Base-by-base conservation (phyloP, 75 land plant genomes). In the Sequoia sempervirens region DNA sequence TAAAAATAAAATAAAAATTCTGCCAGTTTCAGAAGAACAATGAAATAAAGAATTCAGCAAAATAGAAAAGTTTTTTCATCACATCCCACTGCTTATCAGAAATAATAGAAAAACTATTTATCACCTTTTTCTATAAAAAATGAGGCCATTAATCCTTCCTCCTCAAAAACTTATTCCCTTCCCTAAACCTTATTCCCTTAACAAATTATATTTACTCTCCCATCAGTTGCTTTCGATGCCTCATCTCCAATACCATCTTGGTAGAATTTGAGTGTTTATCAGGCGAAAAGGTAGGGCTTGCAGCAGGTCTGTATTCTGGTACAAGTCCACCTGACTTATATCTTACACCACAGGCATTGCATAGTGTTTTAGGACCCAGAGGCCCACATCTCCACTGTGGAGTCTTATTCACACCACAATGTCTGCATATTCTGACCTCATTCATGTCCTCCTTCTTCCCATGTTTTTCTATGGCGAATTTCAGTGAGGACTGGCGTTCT, bases 271-370 rank as follows among this genome's bases (percentile, higher is more conserved):
- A 91, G 76, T 91, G 92, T 83, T 84, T 74, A 28, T 80, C 38
- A 5, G 87, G 75, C 3, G 86, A 83, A 45, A 88, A 91, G 9
- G 84, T 84, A 37, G 93, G 93, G 83, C 92, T 90, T 15, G 88
- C 86, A 3, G 92, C 93, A 46, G 92, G 93, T 14, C 93, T 82
- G 82, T 91, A 91, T 85, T 91, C 92, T 14, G 93, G 93, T 58
- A 91, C 82, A 17, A 91, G 83, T 84, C 93, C 68, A 15, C 93
- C 92, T 1, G 93, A 90, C 81, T 90, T 91, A 82, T 83, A 90
- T 26, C 93, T 83, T 53, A 91, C 93, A 9, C 93, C 92, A 80
- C 92, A 91, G 28, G 93, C 93, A 56, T 91, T 91, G 87, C 93
- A 91, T 41, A 91, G 81, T 0, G 88, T 91, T 80, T 90, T 91